These are phyloP conservation scores for Trichosanthes truncata DNA, from an alignment of 306 rosid genomes.

Conservation along the genomic window DNA sequence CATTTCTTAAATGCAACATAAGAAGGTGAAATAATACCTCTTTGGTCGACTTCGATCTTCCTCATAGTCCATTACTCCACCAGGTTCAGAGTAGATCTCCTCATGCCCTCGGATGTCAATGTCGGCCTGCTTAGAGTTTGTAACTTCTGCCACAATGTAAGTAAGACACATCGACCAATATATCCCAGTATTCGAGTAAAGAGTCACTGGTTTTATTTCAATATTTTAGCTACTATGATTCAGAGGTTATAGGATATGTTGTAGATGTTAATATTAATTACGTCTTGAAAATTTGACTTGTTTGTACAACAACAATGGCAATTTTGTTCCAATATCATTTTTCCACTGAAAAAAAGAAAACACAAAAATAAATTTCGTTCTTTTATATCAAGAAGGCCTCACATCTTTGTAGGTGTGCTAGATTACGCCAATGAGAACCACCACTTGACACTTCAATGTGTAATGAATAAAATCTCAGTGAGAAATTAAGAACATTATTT, in stretches of 20 bases:
- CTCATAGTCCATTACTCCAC: constrained; percentile 99
- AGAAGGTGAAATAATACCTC: constrained; percentile 39
- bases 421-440: background rate
- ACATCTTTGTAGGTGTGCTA: background rate
- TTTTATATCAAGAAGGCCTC: background rate
- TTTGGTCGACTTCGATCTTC: constrained; percentile 96
- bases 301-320: background rate
- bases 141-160: constrained; percentile 99
- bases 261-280: background rate
- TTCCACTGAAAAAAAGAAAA: background rate
- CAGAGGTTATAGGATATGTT: background rate
- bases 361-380: background rate
- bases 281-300: background rate
- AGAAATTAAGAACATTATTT: background rate
- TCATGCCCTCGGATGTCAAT: constrained; percentile 91
- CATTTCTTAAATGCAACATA: background rate
- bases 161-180: constrained; percentile 96
- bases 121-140: constrained; percentile 97
- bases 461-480: background rate
- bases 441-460: background rate
- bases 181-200: constrained; percentile 33
- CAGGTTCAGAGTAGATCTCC: constrained; percentile 97
- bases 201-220: constrained; percentile 6
- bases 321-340: background rate
- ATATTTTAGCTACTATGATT: constrained; percentile 7